A percentile compares a stretch with the other conserved stretches of the same genome.
Conservation (phyloP, 306 rosid genomes). For the Parietaria judaica region DNA sequence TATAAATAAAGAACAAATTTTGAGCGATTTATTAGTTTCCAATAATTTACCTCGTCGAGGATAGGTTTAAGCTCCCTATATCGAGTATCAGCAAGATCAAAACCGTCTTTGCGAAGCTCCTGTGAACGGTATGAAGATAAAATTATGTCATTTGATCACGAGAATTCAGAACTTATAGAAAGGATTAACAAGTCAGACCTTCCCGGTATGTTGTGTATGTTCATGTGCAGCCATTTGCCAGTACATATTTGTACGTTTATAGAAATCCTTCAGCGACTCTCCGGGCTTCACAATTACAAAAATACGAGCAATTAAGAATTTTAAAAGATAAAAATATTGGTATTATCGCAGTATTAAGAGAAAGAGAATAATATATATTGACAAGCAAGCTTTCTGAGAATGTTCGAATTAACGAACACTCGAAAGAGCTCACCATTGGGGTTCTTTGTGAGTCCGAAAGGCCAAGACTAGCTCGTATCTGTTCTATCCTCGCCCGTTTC, state of each 20-base stretch:
- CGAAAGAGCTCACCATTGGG: constrained; percentile 40
- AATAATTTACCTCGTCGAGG: constrained; percentile 73
- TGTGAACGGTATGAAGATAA: constrained; percentile 21
- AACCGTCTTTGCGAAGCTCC: constrained; percentile 99
- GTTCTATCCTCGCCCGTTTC: constrained; percentile 87
- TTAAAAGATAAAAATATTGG: constrained; percentile 3
- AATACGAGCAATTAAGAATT: constrained; percentile 15
- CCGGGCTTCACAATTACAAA: constrained; percentile 55
- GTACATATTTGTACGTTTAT: constrained; percentile 81
- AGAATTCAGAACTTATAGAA: neutral
- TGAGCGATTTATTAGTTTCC: constrained; percentile 1
- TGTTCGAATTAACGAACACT: neutral
- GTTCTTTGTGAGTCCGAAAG: constrained; percentile 98
- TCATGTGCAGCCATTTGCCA: constrained; percentile 99
- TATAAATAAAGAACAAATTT: neutral
- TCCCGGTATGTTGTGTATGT: constrained; percentile 97
- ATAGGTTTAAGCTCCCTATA: constrained; percentile 90
- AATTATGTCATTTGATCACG: neutral
- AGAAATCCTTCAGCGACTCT: constrained; percentile 83
- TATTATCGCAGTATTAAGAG: constrained; percentile 6
- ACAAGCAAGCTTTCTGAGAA: neutral
- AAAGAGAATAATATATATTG: neutral
- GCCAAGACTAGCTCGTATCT: constrained; percentile 96
- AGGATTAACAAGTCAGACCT: constrained; percentile 31
- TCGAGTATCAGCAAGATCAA: constrained; percentile 87